Evolutionary conservation across 768 basidiomycete species (phyloP).

Genomic region (Leccinum longicurvipes): DNA sequence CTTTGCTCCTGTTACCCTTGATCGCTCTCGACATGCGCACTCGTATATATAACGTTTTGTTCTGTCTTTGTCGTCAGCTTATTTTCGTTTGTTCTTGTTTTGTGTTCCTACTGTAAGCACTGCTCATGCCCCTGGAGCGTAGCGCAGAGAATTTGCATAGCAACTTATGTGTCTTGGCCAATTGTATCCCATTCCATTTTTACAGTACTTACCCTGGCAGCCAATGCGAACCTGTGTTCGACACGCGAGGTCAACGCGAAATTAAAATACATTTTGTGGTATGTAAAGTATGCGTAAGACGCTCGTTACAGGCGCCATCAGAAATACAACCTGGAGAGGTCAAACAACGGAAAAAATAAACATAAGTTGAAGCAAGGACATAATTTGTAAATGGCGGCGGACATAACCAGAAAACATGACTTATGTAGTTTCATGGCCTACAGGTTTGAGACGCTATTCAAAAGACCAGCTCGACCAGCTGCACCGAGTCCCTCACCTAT

Average conservation of each 20-base stretch:
- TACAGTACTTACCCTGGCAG: background rate
- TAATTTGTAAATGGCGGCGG: background rate
- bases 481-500: slow-evolving; percentile 22
- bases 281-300: slow-evolving; percentile 8
- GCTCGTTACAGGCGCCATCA: background rate
- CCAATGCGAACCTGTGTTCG: background rate
- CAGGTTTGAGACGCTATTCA: slow-evolving; percentile 25
- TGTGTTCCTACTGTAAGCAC: slow-evolving; percentile 17
- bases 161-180: slow-evolving; percentile 9
- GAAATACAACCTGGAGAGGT: slow-evolving; percentile 17
- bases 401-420: background rate
- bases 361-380: background rate
- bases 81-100: slow-evolving; percentile 32
- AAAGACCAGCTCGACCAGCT: slow-evolving; percentile 24
- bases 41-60: slow-evolving; percentile 36
- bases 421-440: slow-evolving; percentile 6
- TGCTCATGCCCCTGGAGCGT: slow-evolving; percentile 3
- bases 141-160: slow-evolving; percentile 8
- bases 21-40: slow-evolving; percentile 38
- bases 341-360: background rate
- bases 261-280: slow-evolving; percentile 3
- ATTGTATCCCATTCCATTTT: slow-evolving; percentile 10
- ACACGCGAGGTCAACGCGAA: background rate
- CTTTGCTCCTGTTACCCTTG: slow-evolving; percentile 34
- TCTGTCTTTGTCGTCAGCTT: slow-evolving; percentile 25